These are phyloP conservation scores for Recurvomyces mirabilis DNA, from an alignment of 495 filamentous ascomycete species.

Conservation along the genomic window DNA sequence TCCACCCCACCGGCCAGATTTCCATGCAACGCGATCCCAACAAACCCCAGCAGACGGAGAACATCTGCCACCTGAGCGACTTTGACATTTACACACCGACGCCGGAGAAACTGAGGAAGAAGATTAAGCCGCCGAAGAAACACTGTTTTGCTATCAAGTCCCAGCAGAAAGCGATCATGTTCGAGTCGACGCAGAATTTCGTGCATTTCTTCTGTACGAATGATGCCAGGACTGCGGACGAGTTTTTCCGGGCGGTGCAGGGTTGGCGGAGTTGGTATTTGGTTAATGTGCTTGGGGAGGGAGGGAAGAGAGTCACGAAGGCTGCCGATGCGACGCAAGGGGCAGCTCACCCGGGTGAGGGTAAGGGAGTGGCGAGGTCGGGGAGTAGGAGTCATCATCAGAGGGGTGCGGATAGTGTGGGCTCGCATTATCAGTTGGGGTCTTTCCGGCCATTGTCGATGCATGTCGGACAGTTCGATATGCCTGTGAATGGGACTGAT, in stretches of 20 bases:
- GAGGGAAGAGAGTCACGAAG: constrained; percentile 33
- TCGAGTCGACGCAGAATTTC: constrained; percentile 69
- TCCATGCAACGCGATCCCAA: constrained; percentile 58
- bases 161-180: constrained; percentile 81
- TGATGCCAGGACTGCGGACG: constrained; percentile 50
- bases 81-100: constrained; percentile 82
- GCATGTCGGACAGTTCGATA: constrained; percentile 38
- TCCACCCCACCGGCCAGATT: constrained; percentile 67
- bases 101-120: constrained; percentile 38
- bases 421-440: constrained; percentile 41
- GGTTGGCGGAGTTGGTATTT: constrained; percentile 85
- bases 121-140: constrained; percentile 45
- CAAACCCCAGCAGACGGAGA: constrained; percentile 49
- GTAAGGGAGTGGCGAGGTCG: neutral
- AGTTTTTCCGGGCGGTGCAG: constrained; percentile 61
- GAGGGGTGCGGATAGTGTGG: constrained; percentile 20
- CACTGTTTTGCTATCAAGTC: constrained; percentile 84
- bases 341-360: neutral
- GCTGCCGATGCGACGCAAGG: constrained; percentile 8
- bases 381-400: no score
- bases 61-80: constrained; percentile 79
- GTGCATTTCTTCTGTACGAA: constrained; percentile 84
- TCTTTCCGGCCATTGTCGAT: constrained; percentile 47
- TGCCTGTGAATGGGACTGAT: no score
- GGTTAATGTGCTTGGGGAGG: constrained; percentile 52